Evolutionary conservation across 441 rosid genomes (phyloP).

Genomic region (Pelargonium citronellum): DNA sequence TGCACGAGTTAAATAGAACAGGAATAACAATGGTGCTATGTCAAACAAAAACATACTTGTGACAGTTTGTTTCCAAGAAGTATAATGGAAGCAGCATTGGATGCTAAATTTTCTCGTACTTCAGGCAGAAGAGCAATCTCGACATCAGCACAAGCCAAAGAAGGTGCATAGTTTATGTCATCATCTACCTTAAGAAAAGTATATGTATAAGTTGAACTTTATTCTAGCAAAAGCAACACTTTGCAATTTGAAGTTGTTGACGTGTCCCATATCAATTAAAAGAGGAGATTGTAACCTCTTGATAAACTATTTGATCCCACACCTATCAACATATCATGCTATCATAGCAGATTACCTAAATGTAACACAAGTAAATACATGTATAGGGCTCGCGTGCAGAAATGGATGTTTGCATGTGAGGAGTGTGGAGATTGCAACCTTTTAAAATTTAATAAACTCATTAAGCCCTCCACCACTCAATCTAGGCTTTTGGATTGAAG

Average conservation of each 20-base stretch:
- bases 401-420: too few species aligned
- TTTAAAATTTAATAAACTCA: too few species aligned
- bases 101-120: constrained; percentile 89
- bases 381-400: too few species aligned
- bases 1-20: not conserved
- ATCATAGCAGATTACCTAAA: too few species aligned
- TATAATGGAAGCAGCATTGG: constrained; percentile 79
- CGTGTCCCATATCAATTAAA: not conserved
- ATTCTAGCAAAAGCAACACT: not conserved
- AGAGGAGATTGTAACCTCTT: too few species aligned
- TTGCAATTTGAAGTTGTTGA: not conserved
- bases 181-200: constrained; percentile 65
- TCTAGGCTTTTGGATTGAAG: too few species aligned
- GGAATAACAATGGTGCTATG: not conserved
- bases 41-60: constrained; percentile 43
- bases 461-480: too few species aligned
- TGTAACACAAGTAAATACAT: too few species aligned
- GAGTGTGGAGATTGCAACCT: too few species aligned
- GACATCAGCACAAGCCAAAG: constrained; percentile 87
- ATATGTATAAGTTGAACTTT: constrained; percentile 15
- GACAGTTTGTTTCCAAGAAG: constrained; percentile 81
- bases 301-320: too few species aligned
- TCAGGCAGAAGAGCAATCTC: constrained; percentile 82
- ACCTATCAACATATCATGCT: too few species aligned
- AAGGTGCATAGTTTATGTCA: constrained; percentile 95